A percentile compares a stretch with the other conserved stretches of the same genome.
phyloP scores from a whole-genome alignment of 2,329 filamentous ascomycete species.

The Diaporthe eres region DNA sequence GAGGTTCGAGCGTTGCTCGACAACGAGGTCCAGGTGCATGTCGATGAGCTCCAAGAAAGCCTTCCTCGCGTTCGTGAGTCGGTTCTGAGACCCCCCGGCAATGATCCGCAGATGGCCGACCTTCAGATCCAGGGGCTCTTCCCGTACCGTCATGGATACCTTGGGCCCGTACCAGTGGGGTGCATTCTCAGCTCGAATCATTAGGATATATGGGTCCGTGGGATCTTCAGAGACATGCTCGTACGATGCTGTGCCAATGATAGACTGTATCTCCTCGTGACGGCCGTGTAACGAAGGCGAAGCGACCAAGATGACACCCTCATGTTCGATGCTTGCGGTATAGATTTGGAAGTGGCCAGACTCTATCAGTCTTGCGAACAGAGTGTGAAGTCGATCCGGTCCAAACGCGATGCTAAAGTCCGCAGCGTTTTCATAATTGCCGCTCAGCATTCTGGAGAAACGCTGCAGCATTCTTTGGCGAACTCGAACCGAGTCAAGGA shows the following conservation, averaged over 20 bases:
- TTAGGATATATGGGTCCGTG: slow-evolving; percentile 86
- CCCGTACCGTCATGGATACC: slow-evolving; percentile 78
- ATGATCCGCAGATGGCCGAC: slow-evolving; percentile 88
- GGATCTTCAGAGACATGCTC: slow-evolving; percentile 76
- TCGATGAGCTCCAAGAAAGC: slow-evolving; percentile 84
- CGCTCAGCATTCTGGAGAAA: slow-evolving; percentile 90
- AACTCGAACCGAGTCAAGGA: slow-evolving; percentile 94
- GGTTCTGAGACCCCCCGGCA: slow-evolving; percentile 85
- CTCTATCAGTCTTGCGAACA: slow-evolving; percentile 85
- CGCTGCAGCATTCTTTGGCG: slow-evolving; percentile 96
- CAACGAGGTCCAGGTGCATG: slow-evolving; percentile 87
- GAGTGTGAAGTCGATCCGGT: slow-evolving; percentile 77
- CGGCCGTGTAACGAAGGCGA: slow-evolving; percentile 83
- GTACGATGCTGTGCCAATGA: slow-evolving; percentile 79
- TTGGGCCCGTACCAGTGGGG: slow-evolving; percentile 87
- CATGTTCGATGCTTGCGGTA: slow-evolving; percentile 77
- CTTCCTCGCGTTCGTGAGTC: slow-evolving; percentile 83
- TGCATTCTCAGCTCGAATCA: slow-evolving; percentile 84
- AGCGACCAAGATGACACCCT: slow-evolving; percentile 86
- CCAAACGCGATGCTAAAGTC: slow-evolving; percentile 89
- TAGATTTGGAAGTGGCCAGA: slow-evolving; percentile 92
- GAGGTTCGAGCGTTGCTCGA: slow-evolving; percentile 94
- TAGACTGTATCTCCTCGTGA: slow-evolving; percentile 85
- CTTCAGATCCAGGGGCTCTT: slow-evolving; percentile 88
- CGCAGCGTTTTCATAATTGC: slow-evolving; percentile 96